Evolutionary conservation across 2,329 filamentous ascomycete genomes (phyloP).

Genomic region (Penicillium sp.): DNA sequence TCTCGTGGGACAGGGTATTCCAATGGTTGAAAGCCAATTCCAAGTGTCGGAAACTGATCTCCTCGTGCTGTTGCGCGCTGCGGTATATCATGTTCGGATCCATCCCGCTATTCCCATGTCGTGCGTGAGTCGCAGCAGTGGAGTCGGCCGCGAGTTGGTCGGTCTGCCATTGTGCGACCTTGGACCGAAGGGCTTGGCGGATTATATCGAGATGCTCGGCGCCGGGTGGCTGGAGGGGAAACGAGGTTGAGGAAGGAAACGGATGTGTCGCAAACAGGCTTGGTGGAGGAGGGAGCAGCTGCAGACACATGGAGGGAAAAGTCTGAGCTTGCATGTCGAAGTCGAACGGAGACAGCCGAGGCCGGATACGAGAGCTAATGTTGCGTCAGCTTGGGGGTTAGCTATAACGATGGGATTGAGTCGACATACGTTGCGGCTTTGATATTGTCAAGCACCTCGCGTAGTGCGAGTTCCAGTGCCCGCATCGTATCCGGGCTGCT

Average conservation of each 20-base stretch:
- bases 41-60: constrained; percentile 64
- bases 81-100: constrained; percentile 35
- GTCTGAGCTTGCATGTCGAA: constrained; percentile 79
- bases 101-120: constrained; percentile 20
- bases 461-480: constrained; percentile 73
- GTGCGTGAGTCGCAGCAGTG: constrained; percentile 31
- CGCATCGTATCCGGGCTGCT: constrained; percentile 71
- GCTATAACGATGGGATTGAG: not conserved
- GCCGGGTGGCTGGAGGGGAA: constrained; percentile 69
- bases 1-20: constrained; percentile 53
- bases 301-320: constrained; percentile 75
- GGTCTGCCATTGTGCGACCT: constrained; percentile 59
- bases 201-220: constrained; percentile 66
- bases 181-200: constrained; percentile 55
- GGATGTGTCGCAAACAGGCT: constrained; percentile 75
- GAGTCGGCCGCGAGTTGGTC: constrained; percentile 30
- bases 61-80: constrained; percentile 54
- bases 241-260: constrained; percentile 67
- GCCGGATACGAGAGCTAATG: constrained; percentile 37
- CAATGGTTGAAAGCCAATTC: constrained; percentile 70
- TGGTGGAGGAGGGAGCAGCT: constrained; percentile 68
- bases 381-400: constrained; percentile 8
- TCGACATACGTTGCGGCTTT: constrained; percentile 67
- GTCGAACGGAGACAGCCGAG: constrained; percentile 50
- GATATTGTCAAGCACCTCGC: constrained; percentile 72